A percentile compares a stretch with the other conserved stretches of the same genome.
phyloP scores from a whole-genome alignment of 2,329 filamentous ascomycete species.

The Orbilia oligospora region DNA sequence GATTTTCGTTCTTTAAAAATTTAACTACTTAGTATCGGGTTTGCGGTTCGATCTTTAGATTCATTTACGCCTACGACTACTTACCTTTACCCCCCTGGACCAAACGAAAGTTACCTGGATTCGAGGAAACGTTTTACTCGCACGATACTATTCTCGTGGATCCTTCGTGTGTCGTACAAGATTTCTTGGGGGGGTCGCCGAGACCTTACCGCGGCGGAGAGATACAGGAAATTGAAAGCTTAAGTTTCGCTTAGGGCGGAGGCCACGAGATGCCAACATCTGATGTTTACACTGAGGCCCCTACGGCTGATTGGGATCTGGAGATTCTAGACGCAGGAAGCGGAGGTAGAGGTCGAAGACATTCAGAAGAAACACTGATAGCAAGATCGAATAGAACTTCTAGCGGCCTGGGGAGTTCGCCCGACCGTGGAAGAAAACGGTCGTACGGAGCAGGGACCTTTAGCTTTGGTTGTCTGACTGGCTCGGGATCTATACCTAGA shows the following conservation, averaged over 20 bases:
- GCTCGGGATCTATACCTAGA: background rate
- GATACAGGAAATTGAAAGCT: background rate
- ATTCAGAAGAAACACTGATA: conserved; percentile 26
- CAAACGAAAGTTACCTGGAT: background rate
- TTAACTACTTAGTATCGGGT: background rate
- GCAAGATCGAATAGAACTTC: background rate
- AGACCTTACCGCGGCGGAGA: background rate
- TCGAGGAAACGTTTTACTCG: background rate
- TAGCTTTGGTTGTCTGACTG: background rate
- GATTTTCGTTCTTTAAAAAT: background rate
- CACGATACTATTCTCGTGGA: background rate
- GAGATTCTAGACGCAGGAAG: background rate
- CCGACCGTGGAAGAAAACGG: background rate
- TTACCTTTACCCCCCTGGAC: background rate
- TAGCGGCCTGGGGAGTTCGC: conserved; percentile 3
- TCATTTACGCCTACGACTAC: background rate
- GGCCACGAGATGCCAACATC: background rate
- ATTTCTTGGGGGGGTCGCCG: background rate
- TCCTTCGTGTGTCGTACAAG: background rate
- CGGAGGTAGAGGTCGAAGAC: background rate
- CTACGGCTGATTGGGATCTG: conserved; percentile 8
- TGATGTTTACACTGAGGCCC: background rate
- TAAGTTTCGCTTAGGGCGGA: conserved; percentile 1
- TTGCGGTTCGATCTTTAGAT: background rate
- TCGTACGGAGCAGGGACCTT: conserved; percentile 1